Percentiles rank a stretch among this genome's conserved stretches.
These are phyloP conservation scores for Filobasidium floriforme DNA, from an alignment of 768 basidiomycete species.

Conservation along the genomic window DNA sequence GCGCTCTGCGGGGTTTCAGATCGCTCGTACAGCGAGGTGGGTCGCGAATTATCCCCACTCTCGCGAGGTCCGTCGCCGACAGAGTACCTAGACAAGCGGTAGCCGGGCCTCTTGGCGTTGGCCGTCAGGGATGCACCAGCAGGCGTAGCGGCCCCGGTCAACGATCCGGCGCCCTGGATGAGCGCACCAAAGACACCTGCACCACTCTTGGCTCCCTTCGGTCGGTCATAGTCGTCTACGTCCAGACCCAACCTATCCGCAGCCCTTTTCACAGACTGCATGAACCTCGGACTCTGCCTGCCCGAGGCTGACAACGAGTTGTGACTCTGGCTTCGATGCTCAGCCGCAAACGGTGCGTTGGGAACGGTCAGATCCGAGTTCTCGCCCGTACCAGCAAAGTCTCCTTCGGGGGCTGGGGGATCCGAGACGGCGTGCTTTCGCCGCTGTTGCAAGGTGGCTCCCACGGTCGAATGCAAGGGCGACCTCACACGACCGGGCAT, in stretches of 20 bases:
- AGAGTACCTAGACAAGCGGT: slow-evolving; percentile 56
- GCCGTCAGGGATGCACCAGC: slow-evolving; percentile 51
- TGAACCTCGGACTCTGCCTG: slow-evolving; percentile 13
- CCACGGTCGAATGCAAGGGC: not conserved
- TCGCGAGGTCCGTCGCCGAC: slow-evolving; percentile 24
- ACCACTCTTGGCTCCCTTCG: slow-evolving; percentile 50
- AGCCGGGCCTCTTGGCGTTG: slow-evolving; percentile 59
- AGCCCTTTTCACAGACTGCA: slow-evolving; percentile 18
- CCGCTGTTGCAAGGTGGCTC: not conserved
- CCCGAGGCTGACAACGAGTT: slow-evolving; percentile 1
- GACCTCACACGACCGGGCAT: not conserved
- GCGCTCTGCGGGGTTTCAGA: slow-evolving; percentile 12
- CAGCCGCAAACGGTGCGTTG: slow-evolving; percentile 10
- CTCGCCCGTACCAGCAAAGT: slow-evolving; percentile 1
- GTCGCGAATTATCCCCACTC: slow-evolving; percentile 1
- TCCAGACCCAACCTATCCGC: slow-evolving; percentile 26
- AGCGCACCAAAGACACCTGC: slow-evolving; percentile 65
- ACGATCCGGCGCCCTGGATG: slow-evolving; percentile 61
- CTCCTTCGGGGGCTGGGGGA: slow-evolving; percentile 4
- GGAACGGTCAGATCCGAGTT: slow-evolving; percentile 13
- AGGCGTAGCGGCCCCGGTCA: slow-evolving; percentile 51
- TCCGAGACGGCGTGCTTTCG: slow-evolving; percentile 4
- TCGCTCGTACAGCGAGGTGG: slow-evolving; percentile 16
- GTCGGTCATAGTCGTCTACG: slow-evolving; percentile 35
- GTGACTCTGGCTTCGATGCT: slow-evolving; percentile 7